These are phyloP conservation scores for Mrakiaceae sp. DNA, from an alignment of 1,284 basidiomycete genomes.

Conservation along the genomic window DNA sequence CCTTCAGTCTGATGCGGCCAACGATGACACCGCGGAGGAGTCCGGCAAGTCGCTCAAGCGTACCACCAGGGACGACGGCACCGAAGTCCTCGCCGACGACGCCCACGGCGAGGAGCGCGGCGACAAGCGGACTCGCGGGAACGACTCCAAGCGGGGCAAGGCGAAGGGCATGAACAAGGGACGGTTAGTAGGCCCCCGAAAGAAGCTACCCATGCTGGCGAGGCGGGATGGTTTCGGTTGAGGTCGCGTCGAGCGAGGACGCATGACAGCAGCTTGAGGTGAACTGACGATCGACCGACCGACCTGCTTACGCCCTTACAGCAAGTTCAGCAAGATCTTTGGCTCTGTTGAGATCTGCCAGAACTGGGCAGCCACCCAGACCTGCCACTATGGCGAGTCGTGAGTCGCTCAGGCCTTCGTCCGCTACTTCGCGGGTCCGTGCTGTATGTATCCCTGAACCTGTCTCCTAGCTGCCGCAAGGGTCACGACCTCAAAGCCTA, in stretches of 20 bases:
- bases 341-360: constrained; percentile 67
- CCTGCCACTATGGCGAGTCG: constrained; percentile 55
- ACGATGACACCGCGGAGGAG: constrained; percentile 12
- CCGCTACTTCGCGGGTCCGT: not conserved
- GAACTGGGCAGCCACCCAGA: constrained; percentile 50
- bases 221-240: not conserved
- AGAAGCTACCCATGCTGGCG: not conserved
- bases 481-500: constrained; percentile 70
- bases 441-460: not conserved
- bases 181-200: constrained; percentile 26
- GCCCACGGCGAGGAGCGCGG: constrained; percentile 26
- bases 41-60: constrained; percentile 1
- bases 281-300: too few species aligned
- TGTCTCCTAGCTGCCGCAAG: constrained; percentile 56
- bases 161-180: constrained; percentile 65
- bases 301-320: not conserved
- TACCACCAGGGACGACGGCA: not conserved
- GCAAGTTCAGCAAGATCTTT: constrained; percentile 50
- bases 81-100: constrained; percentile 2
- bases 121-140: constrained; percentile 19
- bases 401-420: constrained; percentile 31
- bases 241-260: too few species aligned
- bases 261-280: too few species aligned
- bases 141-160: constrained; percentile 35
- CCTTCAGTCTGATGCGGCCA: not conserved